Base-by-base conservation (phyloP, 331 rosid species). In the Ulmus americana region DNA sequence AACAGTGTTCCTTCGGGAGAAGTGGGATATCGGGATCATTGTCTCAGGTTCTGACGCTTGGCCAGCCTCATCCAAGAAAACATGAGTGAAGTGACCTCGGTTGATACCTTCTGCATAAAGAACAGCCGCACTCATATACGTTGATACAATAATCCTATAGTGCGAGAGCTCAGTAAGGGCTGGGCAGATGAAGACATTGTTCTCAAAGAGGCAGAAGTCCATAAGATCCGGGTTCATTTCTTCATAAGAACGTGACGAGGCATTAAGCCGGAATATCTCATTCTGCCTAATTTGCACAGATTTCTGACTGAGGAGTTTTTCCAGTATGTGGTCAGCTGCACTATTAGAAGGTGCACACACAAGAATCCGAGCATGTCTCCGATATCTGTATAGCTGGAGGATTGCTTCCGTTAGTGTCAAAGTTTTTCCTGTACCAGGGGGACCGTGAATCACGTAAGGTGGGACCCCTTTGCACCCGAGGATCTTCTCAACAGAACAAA, bases 11-110 rank as follows among this genome's bases (percentile, higher is more conserved):
- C 61, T 73, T 40, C 40, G 59, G 83, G 85, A 84, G 68, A 87
- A 82, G 69, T 76, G 83, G 12, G 97, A 79, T 59, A 94, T 59
- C 12, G 98, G 88, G 64, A 89, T 79, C 87, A 94, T 74, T 63
- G 87, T 85, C 75, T 94, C 97, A 47, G 97, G 95, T 80, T 94
- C 95, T n/a, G 98, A 94, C 69, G 98, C 98, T 74, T 94, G 98
- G 76, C 95, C 95, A 76, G 97, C 91, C 84, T 94, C 98, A 46
- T 94, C 98, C 81, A 94, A 82, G 83, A 94, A 83, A 54, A 94
- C 79, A 73, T 94, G 97, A 69, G 97, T 80, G 75, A 94, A 89
- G 75, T 94, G 90, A 55, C 95, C 97, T 7, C 65, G 90, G 18
- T 14, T n/a, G 55, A 94, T 73, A 67, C 73, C 95, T 78, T 85